phyloP scores from a whole-genome alignment of 1,139 yeast species.

The Kodamaea arcana region DNA sequence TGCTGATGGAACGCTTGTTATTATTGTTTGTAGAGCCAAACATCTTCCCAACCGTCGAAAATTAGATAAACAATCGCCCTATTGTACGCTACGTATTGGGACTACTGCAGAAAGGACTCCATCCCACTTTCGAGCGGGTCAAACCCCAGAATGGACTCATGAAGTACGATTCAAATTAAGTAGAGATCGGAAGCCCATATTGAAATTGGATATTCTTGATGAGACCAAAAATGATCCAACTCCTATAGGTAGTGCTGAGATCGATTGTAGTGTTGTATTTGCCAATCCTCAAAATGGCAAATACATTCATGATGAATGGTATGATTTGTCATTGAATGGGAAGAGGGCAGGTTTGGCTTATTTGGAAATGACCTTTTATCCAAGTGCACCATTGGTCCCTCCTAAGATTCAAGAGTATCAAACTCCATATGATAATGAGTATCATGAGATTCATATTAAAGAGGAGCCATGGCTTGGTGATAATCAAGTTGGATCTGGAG shows the following conservation, averaged over 20 bases:
- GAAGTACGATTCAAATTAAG: slow-evolving; percentile 66
- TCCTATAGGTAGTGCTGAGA: slow-evolving; percentile 75
- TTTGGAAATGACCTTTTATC: slow-evolving; percentile 89
- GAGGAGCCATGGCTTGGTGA: slow-evolving; percentile 7
- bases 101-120: slow-evolving; percentile 74
- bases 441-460: slow-evolving; percentile 4
- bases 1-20: slow-evolving; percentile 45
- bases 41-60: slow-evolving; percentile 81
- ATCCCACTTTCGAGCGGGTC: slow-evolving; percentile 79
- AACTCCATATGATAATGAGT: slow-evolving; percentile 3
- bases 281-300: slow-evolving; percentile 56
- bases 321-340: slow-evolving; percentile 61
- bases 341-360: slow-evolving; percentile 85
- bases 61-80: slow-evolving; percentile 86
- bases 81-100: slow-evolving; percentile 76
- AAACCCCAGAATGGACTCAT: slow-evolving; percentile 83
- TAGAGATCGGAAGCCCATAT: slow-evolving; percentile 56
- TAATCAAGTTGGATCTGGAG: too few species aligned
- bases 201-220: slow-evolving; percentile 77
- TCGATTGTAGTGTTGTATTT: slow-evolving; percentile 73
- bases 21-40: slow-evolving; percentile 51
- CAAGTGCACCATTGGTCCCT: slow-evolving; percentile 50
- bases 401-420: slow-evolving; percentile 30
- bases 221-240: slow-evolving; percentile 85
- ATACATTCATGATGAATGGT: slow-evolving; percentile 74